Base-by-base conservation (phyloP, 148 eudicot species). In the Vaccinium darrowii region DNA sequence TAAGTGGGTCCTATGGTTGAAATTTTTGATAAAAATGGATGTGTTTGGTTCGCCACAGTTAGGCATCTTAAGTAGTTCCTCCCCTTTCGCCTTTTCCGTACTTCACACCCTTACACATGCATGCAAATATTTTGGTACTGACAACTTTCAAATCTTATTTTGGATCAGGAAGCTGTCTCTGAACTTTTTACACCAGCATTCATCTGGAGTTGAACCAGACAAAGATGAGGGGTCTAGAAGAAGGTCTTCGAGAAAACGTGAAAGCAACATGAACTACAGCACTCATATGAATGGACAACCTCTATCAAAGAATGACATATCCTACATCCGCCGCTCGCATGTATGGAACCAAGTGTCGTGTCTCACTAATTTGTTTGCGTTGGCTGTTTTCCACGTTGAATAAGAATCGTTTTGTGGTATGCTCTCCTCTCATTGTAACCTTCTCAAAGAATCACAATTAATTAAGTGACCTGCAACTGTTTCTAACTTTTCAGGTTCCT, bases 271-370 rank as follows among this genome's bases (percentile, higher is more conserved):
- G 86, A 71, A 75, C 82, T 87, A 89, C 49, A 85, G 89, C 72
- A 92, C 83, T 78, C 76, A 36, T 65, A 77, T 75, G 85, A 81
- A 90, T 78, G 88, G 84, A 56, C 85, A 82, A 77, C 87, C 90
- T 87, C 87, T 89, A 81, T 93, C 98, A 79, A 97, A 93, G 91
- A 93, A 91, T 88, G 98, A 94, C 92, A 91, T 87, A 80, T 94
- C 88, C 90, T 85, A 82, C 86, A 90, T 92, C 79, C 95, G 94
- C 25, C 99, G 98, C 25, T 92, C 99, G 81, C 98, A 94, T 86
- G 99, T 95, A 93, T 86, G 93, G 81, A 73, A 30, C 84, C 71
- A 65, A 36, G 25, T 50, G 85, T 84, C 27, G 16, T 54, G 69
- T 80, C 78, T 82, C 30, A 57, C 74, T 83, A 51, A 16, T 82